Evolutionary conservation across 169 alveolate genomes (phyloP).

Genomic region (Cryptosporidium sp.): DNA sequence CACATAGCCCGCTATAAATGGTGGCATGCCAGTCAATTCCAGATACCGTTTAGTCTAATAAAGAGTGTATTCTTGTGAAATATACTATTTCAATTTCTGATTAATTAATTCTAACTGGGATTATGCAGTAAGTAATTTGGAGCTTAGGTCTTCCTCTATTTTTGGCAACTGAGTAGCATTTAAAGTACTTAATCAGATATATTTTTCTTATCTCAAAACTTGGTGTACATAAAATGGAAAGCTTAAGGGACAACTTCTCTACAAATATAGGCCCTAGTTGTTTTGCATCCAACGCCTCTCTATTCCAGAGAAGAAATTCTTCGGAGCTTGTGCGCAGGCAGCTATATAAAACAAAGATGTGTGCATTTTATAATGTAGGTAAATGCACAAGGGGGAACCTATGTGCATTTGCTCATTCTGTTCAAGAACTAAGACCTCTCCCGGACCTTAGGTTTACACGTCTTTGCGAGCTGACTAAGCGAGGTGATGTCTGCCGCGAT

Average conservation of each 20-base stretch:
- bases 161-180: conserved; percentile 19
- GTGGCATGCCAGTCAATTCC: conserved; percentile 73
- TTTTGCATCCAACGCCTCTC: not conserved
- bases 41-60: conserved; percentile 75
- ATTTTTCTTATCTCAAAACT: not conserved
- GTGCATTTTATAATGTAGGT: conserved; percentile 76
- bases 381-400: conserved; percentile 76
- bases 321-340: conserved; percentile 72
- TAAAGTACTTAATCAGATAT: conserved; percentile 4
- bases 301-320: conserved; percentile 62
- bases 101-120: conserved; percentile 16
- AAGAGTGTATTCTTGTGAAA: conserved; percentile 60
- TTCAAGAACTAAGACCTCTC: conserved; percentile 70
- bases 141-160: not conserved
- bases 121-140: conserved; percentile 30
- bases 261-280: conserved; percentile 17
- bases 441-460: conserved; percentile 75
- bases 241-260: conserved; percentile 54
- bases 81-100: conserved; percentile 8
- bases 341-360: conserved; percentile 74
- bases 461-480: conserved; percentile 74
- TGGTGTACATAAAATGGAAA: conserved; percentile 47
- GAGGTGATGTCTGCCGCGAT: conserved; percentile 75
- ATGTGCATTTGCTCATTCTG: conserved; percentile 77
- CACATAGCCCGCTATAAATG: conserved; percentile 56